These are phyloP conservation scores for Neurospora terricola DNA, from an alignment of 495 filamentous ascomycete genomes.

Conservation along the genomic window DNA sequence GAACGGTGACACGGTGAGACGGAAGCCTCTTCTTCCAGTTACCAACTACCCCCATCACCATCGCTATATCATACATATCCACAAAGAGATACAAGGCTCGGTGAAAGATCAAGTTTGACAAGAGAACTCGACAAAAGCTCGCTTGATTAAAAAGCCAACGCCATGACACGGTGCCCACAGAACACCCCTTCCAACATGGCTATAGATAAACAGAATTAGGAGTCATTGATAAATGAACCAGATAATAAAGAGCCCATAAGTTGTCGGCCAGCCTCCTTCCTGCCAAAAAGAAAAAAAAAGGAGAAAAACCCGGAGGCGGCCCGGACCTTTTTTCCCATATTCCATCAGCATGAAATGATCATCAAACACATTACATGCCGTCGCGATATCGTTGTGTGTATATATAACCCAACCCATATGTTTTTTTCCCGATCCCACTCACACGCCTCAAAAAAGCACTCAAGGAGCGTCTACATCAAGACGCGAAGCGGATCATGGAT, in stretches of 20 bases:
- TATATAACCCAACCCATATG: not conserved
- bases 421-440: not conserved
- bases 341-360: not conserved
- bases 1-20: not conserved
- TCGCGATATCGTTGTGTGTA: not conserved
- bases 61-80: not conserved
- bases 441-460: conserved; percentile 1
- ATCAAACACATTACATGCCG: not conserved
- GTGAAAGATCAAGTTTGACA: not conserved
- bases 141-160: not conserved
- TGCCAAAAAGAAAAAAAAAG: not conserved
- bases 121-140: not conserved
- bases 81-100: not conserved
- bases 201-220: not conserved
- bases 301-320: not conserved
- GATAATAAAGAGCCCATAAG: not conserved
- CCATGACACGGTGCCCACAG: not conserved
- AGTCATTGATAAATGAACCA: not conserved
- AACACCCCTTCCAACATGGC: not conserved
- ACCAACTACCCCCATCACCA: not conserved
- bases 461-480: not conserved
- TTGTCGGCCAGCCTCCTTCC: not conserved
- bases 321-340: not conserved
- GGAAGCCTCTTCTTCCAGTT: not conserved
- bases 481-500: not conserved